Evolutionary conservation across 371 early-diverging fungal species (phyloP).

Genomic region (Fennellomyces sp.): DNA sequence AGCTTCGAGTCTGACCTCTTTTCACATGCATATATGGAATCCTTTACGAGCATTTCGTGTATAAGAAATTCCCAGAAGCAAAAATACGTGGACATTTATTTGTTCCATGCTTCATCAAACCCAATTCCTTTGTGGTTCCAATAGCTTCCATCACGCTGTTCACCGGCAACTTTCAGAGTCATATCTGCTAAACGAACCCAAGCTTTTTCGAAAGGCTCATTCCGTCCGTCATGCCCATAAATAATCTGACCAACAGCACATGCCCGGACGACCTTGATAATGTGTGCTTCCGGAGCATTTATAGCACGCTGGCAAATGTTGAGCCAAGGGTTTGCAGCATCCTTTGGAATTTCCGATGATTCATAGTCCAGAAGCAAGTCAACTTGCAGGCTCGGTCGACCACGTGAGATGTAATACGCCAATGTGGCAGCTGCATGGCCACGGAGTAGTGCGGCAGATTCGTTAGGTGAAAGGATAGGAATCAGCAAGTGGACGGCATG

Average conservation of each 20-base stretch:
- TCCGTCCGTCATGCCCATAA: slow-evolving; percentile 26
- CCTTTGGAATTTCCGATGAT: slow-evolving; percentile 2
- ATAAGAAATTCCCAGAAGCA: too few relatives aligned
- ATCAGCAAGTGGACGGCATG: slow-evolving; percentile 52
- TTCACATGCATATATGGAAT: too few relatives aligned
- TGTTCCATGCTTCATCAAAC: slow-evolving; percentile 36
- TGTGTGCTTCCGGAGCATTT: slow-evolving; percentile 52
- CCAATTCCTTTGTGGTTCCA: slow-evolving; percentile 50
- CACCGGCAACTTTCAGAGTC: slow-evolving; percentile 31
- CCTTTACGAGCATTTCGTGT: too few relatives aligned
- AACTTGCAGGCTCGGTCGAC: slow-evolving; percentile 44
- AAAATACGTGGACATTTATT: too few relatives aligned
- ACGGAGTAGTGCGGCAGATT: slow-evolving; percentile 40
- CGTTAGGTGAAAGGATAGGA: slow-evolving; percentile 25
- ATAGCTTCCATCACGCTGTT: slow-evolving; percentile 4
- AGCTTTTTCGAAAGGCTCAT: slow-evolving; percentile 8
- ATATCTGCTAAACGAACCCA: slow-evolving; percentile 46
- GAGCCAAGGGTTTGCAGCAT: slow-evolving; percentile 50
- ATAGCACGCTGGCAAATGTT: slow-evolving; percentile 45
- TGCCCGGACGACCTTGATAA: slow-evolving; percentile 54
- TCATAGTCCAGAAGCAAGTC: slow-evolving; percentile 36
- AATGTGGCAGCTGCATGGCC: slow-evolving; percentile 40
- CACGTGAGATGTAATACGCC: slow-evolving; percentile 36
- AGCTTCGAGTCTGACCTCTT: too few relatives aligned
- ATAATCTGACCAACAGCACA: slow-evolving; percentile 45